Evolutionary conservation across 164 flowering plant species (phyloP).

Genomic region (Aristolochia californica): DNA sequence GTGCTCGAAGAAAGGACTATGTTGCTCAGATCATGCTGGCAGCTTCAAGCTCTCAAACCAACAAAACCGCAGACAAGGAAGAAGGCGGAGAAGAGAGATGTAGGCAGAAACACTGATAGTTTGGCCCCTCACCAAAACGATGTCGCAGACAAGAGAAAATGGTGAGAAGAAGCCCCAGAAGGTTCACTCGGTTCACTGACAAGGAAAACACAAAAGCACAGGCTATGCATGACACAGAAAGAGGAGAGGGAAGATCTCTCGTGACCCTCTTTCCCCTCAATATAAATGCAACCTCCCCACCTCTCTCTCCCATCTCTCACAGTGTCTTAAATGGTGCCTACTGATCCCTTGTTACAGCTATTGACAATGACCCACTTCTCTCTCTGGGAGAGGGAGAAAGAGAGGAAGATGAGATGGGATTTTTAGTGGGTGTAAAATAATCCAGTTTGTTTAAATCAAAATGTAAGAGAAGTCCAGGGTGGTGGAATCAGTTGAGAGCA

Average conservation of each 20-base stretch:
- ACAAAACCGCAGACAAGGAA: slow-evolving; percentile 16
- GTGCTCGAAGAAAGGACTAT: background rate
- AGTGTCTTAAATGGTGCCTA: slow-evolving; percentile 12
- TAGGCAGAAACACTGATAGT: background rate
- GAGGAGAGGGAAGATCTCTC: slow-evolving; percentile 4
- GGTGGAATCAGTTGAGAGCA: slow-evolving; percentile 23
- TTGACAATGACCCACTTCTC: slow-evolving; percentile 21
- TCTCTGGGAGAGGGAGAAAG: background rate
- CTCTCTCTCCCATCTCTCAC: background rate
- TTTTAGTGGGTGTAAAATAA: background rate
- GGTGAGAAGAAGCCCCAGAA: background rate
- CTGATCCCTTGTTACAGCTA: slow-evolving; percentile 37
- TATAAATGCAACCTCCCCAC: slow-evolving; percentile 10
- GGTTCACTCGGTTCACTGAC: background rate
- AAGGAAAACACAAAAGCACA: slow-evolving; percentile 1
- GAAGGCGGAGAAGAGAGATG: background rate
- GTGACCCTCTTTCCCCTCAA: slow-evolving; percentile 8
- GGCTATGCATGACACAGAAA: slow-evolving; percentile 16
- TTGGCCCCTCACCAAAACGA: background rate
- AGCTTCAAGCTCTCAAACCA: slow-evolving; percentile 74
- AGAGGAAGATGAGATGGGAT: too few relatives aligned
- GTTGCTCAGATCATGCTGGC: slow-evolving; percentile 75
- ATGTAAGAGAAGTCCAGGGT: slow-evolving; percentile 16
- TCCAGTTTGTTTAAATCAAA: slow-evolving; percentile 8
- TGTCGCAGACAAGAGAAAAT: too few relatives aligned